Evolutionary conservation across 208 protist species (phyloP), one percentile per base, ranked within the genome.

Genomic region (Vickermania spadyakhi): DNA sequence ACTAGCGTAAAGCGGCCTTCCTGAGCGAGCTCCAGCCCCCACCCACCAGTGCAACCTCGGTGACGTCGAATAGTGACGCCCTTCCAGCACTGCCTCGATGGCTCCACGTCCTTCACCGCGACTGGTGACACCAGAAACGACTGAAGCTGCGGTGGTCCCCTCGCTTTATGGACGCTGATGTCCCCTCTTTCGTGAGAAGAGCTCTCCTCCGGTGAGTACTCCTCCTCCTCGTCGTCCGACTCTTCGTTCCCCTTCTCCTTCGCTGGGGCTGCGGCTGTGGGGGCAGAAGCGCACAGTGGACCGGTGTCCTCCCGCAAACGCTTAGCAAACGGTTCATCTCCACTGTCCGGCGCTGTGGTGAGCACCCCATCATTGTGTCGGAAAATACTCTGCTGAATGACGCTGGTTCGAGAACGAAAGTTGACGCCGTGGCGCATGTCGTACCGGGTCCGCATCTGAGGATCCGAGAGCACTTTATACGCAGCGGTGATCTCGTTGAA

Each of bases 391-490:
- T 55, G 27, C 50, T 71, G 68, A 31, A 93, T 26, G 1, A 42
- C 66, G 11, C 52, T 28, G 7, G 85, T 51, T 1, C 87, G 71
- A 2, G 69, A 62, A 5, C 55, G 56, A 45, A 89, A 90, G 73
- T 94, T 94, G 23, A 91, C 81, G 42, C 81, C 73, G 60, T 85
- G 69, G 54, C 65, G 70, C 0, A 78, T 64, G 61, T 94, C 87
- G 60, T 94, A 94, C 11, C 76, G 76, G 7, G 58, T 42, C 26
- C 84, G 78, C 13, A 61, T 65, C 49, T 72, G 61, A 5, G 84
- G 79, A 56, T 94, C 79, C 0, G 84, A 84, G 14, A 94, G 72
- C 11, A 90, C 66, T 3, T 49, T 55, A 62, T 94, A 94, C 5
- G 87, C 87, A 60, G 73, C 81, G 0, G 76, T 84, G 58, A 94